Conservation (phyloP, 169 alveolate genomes). For the Hepatocystis sp. region DNA sequence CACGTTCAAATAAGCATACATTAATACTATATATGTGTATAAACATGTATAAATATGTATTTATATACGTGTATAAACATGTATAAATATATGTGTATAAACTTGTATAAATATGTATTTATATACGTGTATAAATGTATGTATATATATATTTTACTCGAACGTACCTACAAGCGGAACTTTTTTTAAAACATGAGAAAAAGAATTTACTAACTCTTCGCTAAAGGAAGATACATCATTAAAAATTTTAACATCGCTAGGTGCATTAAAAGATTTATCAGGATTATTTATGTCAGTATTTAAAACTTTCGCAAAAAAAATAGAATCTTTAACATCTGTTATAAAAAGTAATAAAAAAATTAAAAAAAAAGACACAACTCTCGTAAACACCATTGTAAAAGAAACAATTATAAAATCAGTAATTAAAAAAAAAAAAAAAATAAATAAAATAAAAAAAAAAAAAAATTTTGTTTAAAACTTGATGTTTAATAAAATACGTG, state of each 20-base stretch:
- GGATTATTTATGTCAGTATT: slow-evolving; percentile 1
- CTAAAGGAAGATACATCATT: slow-evolving; percentile 20
- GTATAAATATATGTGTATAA: too few species aligned
- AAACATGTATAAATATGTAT: too few species aligned
- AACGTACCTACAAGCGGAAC: too few species aligned
- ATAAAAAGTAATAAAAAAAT: background rate
- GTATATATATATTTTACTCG: too few species aligned
- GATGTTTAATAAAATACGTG: too few species aligned
- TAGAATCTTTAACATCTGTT: background rate
- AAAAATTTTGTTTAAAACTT: too few species aligned
- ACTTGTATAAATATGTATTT: too few species aligned
- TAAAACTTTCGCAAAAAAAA: slow-evolving; percentile 11
- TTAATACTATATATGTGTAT: too few species aligned
- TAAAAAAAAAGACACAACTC: background rate
- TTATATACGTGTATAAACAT: too few species aligned
- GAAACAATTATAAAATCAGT: too few species aligned
- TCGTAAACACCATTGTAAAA: slow-evolving; percentile 11
- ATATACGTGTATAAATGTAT: background rate
- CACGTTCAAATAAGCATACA: too few species aligned
- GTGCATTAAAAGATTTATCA: background rate
- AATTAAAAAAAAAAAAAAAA: background rate
- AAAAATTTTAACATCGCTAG: background rate
- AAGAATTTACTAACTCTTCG: slow-evolving; percentile 18
- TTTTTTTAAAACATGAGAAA: slow-evolving; percentile 15
- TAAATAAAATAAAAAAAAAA: too few species aligned